These are phyloP conservation scores for Truncatella angustata DNA, from an alignment of 2,329 filamentous ascomycete genomes.

Conservation along the genomic window DNA sequence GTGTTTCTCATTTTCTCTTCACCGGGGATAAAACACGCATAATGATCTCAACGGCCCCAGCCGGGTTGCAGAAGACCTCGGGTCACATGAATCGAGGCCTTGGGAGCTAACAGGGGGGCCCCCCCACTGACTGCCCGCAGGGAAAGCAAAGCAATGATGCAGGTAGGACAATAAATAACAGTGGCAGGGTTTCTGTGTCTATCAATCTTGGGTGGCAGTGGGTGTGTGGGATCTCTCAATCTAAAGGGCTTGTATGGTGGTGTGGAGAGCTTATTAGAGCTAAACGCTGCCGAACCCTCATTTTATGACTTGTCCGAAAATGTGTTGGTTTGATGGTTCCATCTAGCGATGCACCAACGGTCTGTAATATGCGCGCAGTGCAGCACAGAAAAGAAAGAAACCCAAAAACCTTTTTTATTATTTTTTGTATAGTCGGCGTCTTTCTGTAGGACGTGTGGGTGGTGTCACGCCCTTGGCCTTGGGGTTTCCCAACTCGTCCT, in stretches of 20 bases:
- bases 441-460: not conserved
- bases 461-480: too few relatives aligned
- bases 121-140: not conserved
- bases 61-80: not conserved
- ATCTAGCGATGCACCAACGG: conserved; percentile 21
- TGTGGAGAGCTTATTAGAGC: too few relatives aligned
- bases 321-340: not conserved
- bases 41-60: too few relatives aligned
- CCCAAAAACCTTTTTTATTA: too few relatives aligned
- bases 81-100: not conserved
- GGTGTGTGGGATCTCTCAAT: not conserved
- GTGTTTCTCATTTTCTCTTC: too few relatives aligned
- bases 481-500: not conserved
- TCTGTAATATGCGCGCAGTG: conserved; percentile 34
- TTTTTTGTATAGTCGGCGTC: not conserved
- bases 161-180: conserved; percentile 3
- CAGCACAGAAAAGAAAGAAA: conserved; percentile 17
- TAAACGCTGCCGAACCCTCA: conserved; percentile 9
- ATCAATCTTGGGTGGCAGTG: not conserved
- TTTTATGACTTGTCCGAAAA: conserved; percentile 15
- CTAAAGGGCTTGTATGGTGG: conserved; percentile 7
- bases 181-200: not conserved
- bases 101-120: not conserved
- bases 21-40: too few relatives aligned
- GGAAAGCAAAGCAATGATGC: conserved; percentile 1